phyloP scores from a whole-genome alignment of 108 stramenopile species.

The Discostella stelligeroides region DNA sequence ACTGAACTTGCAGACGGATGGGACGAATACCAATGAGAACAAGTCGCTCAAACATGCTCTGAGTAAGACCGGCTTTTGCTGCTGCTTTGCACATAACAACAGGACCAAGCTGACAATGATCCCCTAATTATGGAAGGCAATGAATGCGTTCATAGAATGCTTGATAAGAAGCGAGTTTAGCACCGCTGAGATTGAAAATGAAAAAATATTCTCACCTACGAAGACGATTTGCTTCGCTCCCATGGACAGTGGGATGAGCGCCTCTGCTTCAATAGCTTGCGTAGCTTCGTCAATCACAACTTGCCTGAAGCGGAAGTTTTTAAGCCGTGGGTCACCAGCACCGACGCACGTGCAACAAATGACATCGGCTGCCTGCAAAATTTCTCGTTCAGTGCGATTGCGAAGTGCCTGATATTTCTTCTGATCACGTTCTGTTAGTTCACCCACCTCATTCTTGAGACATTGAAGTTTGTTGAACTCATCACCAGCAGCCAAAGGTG shows the following conservation, averaged over 20 bases:
- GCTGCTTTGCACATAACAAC: slow-evolving; percentile 98
- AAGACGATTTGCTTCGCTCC: slow-evolving; percentile 98
- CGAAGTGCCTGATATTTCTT: slow-evolving; percentile 83
- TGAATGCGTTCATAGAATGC: not conserved
- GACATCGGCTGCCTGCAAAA: slow-evolving; percentile 97
- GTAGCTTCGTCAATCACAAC: slow-evolving; percentile 99
- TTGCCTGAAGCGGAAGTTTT: slow-evolving; percentile 95
- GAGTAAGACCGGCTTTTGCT: slow-evolving; percentile 94
- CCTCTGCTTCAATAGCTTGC: slow-evolving; percentile 98
- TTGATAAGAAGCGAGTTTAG: not conserved
- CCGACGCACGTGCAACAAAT: slow-evolving; percentile 99
- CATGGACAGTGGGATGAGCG: slow-evolving; percentile 94
- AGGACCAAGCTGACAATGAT: slow-evolving; percentile 98
- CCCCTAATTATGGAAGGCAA: slow-evolving; percentile 45
- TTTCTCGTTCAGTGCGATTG: slow-evolving; percentile 89
- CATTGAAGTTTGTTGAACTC: slow-evolving; percentile 93
- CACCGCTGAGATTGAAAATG: not conserved
- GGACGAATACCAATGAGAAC: slow-evolving; percentile 95
- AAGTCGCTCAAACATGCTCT: slow-evolving; percentile 95
- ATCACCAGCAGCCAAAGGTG: slow-evolving; percentile 80
- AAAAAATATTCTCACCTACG: slow-evolving; percentile 57
- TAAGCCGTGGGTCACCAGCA: slow-evolving; percentile 96
- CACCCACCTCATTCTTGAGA: slow-evolving; percentile 94
- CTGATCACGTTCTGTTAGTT: slow-evolving; percentile 91
- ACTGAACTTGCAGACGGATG: slow-evolving; percentile 97